Percentiles rank a stretch among this genome's conserved stretches.
Conservation (phyloP, 768 basidiomycete species). For the Mycena chlorophos region DNA sequence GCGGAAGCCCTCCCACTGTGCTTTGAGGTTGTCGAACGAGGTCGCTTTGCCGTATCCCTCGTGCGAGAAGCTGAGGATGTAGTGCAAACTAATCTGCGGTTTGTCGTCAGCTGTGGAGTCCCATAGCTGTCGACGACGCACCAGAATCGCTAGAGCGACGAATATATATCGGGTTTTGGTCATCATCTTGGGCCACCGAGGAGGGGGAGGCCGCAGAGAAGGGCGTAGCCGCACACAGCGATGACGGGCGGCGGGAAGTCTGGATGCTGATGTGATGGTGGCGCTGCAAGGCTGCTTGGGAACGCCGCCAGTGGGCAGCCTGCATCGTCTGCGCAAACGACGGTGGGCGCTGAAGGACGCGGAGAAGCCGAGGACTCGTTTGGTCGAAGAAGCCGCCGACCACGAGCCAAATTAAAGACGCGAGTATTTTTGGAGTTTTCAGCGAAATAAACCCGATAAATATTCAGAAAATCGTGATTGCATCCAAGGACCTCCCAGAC, state of each 20-base stretch:
- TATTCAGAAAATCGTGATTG: too few species aligned
- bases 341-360: too few species aligned
- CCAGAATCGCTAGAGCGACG: slow-evolving; percentile 49
- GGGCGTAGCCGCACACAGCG: background rate
- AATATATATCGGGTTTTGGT: slow-evolving; percentile 56
- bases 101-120: background rate
- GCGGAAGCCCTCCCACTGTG: slow-evolving; percentile 28
- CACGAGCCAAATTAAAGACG: too few species aligned
- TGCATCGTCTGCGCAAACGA: too few species aligned
- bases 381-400: too few species aligned
- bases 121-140: slow-evolving; percentile 24
- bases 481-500: too few species aligned
- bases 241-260: background rate
- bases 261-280: background rate
- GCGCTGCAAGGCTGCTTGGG: background rate
- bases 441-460: too few species aligned
- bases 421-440: background rate
- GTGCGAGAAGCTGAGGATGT: slow-evolving; percentile 65
- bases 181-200: slow-evolving; percentile 44
- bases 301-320: background rate
- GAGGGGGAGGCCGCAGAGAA: background rate
- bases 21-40: slow-evolving; percentile 47
- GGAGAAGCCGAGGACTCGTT: too few species aligned
- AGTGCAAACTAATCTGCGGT: slow-evolving; percentile 54
- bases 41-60: slow-evolving; percentile 64